phyloP scores from a whole-genome alignment of 2,329 filamentous ascomycete genomes.

The Fusarium sarcochroum region DNA sequence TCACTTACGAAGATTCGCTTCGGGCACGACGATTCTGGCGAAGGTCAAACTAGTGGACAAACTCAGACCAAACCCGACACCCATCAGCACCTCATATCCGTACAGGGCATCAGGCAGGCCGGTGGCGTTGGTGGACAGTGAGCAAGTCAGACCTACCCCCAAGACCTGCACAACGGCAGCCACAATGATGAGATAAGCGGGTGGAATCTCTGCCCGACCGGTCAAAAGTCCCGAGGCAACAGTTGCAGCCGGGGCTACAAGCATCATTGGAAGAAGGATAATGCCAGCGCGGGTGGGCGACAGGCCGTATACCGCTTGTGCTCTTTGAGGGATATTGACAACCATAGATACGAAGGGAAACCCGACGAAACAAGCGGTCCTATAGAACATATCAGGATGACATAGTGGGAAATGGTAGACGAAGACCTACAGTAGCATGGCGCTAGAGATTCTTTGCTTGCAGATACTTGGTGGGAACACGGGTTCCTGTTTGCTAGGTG shows the following conservation, averaged over 20 bases:
- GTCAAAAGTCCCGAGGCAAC: slow-evolving; percentile 7
- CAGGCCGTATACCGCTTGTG: slow-evolving; percentile 12
- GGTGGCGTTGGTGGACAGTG: not conserved
- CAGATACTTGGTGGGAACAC: slow-evolving; percentile 18
- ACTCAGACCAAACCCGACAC: not conserved
- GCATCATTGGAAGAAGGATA: slow-evolving; percentile 14
- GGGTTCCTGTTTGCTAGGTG: slow-evolving; percentile 3
- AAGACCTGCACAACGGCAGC: not conserved
- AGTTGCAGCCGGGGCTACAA: slow-evolving; percentile 1
- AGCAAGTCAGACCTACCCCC: slow-evolving; percentile 6
- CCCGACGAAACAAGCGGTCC: slow-evolving; percentile 1
- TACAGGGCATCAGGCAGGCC: slow-evolving; percentile 5
- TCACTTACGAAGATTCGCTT: not conserved
- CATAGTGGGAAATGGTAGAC: no score
- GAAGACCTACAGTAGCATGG: slow-evolving; percentile 3
- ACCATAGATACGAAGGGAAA: slow-evolving; percentile 22
- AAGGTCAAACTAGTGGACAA: slow-evolving; percentile 3
- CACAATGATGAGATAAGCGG: not conserved
- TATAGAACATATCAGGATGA: not conserved
- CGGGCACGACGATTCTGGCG: slow-evolving; percentile 1
- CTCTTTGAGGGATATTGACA: slow-evolving; percentile 8
- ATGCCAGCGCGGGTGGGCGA: not conserved
- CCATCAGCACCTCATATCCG: slow-evolving; percentile 15
- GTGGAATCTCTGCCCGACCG: not conserved
- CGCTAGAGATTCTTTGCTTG: slow-evolving; percentile 16